phyloP scores from a whole-genome alignment of 2,329 filamentous ascomycete species.

The Neurospora crassa region DNA sequence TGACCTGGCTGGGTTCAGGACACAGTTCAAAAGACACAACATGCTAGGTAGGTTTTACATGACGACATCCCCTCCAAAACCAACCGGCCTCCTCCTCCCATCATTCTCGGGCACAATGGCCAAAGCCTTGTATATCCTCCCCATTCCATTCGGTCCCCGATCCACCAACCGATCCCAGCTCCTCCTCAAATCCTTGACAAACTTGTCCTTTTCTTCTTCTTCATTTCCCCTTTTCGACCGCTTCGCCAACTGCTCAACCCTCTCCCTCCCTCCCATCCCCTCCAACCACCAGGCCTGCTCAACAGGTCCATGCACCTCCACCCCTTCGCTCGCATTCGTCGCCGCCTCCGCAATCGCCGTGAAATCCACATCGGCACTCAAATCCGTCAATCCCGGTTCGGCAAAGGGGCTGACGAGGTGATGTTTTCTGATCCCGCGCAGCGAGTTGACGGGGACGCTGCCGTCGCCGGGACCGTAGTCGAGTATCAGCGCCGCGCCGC shows the following conservation, averaged over 20 bases:
- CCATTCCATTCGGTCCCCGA: slow-evolving; percentile 76
- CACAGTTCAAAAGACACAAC: background rate
- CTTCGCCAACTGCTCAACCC: slow-evolving; percentile 51
- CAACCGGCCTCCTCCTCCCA: slow-evolving; percentile 68
- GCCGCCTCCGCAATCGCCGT: slow-evolving; percentile 75
- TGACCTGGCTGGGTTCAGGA: background rate
- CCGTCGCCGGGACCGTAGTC: slow-evolving; percentile 75
- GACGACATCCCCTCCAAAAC: slow-evolving; percentile 72
- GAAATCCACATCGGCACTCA: slow-evolving; percentile 93
- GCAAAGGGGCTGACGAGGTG: slow-evolving; percentile 68
- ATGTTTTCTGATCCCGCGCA: slow-evolving; percentile 80
- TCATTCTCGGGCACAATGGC: slow-evolving; percentile 78
- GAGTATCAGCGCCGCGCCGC: slow-evolving; percentile 85
- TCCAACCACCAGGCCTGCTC: slow-evolving; percentile 74
- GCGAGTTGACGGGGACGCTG: slow-evolving; percentile 75
- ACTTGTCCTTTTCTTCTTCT: slow-evolving; percentile 27
- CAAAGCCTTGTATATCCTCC: slow-evolving; percentile 86
- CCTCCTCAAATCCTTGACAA: slow-evolving; percentile 53
- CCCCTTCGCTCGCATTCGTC: slow-evolving; percentile 60
- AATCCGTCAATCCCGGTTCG: slow-evolving; percentile 72
- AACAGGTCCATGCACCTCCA: slow-evolving; percentile 89
- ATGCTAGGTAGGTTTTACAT: background rate
- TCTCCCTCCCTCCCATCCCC: slow-evolving; percentile 72
- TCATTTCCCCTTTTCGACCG: slow-evolving; percentile 16
- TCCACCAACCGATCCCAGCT: slow-evolving; percentile 82